Evolutionary conservation across 2,329 filamentous ascomycete species (phyloP).

Genomic region (Clonostachys rhizophaga): DNA sequence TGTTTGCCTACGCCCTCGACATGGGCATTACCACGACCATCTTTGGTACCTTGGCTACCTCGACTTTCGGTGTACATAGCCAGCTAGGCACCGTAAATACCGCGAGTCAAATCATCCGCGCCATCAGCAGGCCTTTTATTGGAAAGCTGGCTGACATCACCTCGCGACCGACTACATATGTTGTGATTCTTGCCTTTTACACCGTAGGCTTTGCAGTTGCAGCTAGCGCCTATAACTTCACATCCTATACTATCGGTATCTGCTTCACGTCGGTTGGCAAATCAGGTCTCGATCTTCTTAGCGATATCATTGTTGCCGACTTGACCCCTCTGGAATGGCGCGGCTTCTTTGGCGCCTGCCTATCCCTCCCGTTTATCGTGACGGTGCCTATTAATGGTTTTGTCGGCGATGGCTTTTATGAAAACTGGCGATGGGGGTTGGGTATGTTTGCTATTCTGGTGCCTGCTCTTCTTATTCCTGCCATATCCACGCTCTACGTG

Average conservation of each 20-base stretch:
- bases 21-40: slow-evolving; percentile 25
- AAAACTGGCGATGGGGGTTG: slow-evolving; percentile 57
- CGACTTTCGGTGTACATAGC: slow-evolving; percentile 23
- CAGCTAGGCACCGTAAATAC: slow-evolving; percentile 22
- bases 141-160: slow-evolving; percentile 30
- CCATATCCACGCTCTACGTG: slow-evolving; percentile 47
- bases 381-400: slow-evolving; percentile 33
- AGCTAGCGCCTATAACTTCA: slow-evolving; percentile 20
- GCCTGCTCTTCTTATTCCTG: slow-evolving; percentile 50
- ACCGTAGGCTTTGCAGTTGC: slow-evolving; percentile 24
- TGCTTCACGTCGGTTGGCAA: slow-evolving; percentile 29
- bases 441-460: slow-evolving; percentile 59
- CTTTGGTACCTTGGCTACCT: slow-evolving; percentile 25
- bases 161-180: slow-evolving; percentile 29
- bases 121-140: slow-evolving; percentile 30
- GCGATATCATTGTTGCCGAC: slow-evolving; percentile 28
- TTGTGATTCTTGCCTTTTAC: slow-evolving; percentile 30
- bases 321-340: slow-evolving; percentile 28
- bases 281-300: slow-evolving; percentile 26
- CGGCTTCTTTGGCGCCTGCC: slow-evolving; percentile 23
- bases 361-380: slow-evolving; percentile 22
- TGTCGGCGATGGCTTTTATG: slow-evolving; percentile 30
- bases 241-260: slow-evolving; percentile 25
- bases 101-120: slow-evolving; percentile 26
- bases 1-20: slow-evolving; percentile 32